Conservation (phyloP, 2,329 filamentous ascomycete species). For the Xylariaceae sp. region DNA sequence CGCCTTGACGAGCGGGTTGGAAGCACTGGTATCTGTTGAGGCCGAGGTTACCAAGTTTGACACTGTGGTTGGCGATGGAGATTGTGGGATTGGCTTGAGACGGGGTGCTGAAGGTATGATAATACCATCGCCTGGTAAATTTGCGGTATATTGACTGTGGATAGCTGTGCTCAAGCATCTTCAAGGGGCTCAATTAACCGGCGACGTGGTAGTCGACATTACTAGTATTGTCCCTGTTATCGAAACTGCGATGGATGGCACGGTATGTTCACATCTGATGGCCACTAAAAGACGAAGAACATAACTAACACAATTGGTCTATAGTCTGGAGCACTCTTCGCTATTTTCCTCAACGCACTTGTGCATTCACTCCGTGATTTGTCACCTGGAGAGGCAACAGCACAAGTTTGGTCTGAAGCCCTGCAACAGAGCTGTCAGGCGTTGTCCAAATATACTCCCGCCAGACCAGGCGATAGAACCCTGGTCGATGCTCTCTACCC, state of each 20-base stretch:
- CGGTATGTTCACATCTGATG: constrained; percentile 47
- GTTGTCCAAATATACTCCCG: constrained; percentile 82
- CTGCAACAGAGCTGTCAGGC: constrained; percentile 68
- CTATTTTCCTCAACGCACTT: constrained; percentile 88
- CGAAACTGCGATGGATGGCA: constrained; percentile 60
- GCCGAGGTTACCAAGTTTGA: constrained; percentile 71
- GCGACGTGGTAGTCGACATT: constrained; percentile 53
- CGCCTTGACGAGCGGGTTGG: constrained; percentile 55
- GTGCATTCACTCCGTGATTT: constrained; percentile 57
- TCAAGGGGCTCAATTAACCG: constrained; percentile 41
- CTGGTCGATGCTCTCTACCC: constrained; percentile 86
- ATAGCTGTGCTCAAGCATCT: constrained; percentile 54
- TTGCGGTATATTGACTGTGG: background rate
- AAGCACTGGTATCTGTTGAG: constrained; percentile 63
- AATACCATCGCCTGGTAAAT: background rate
- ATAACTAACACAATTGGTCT: background rate
- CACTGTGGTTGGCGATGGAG: constrained; percentile 84
- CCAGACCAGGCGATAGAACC: constrained; percentile 83
- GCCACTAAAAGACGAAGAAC: background rate
- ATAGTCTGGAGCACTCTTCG: constrained; percentile 57
- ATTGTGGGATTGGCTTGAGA: constrained; percentile 84
- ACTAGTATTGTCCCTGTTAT: constrained; percentile 52
- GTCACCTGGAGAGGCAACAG: constrained; percentile 38
- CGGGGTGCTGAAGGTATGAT: constrained; percentile 72
- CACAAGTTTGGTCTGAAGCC: constrained; percentile 58